Percentiles rank a stretch among this genome's conserved stretches.
phyloP scores from a whole-genome alignment of 2,329 filamentous ascomycete species.

The Dactylellina leptospora region DNA sequence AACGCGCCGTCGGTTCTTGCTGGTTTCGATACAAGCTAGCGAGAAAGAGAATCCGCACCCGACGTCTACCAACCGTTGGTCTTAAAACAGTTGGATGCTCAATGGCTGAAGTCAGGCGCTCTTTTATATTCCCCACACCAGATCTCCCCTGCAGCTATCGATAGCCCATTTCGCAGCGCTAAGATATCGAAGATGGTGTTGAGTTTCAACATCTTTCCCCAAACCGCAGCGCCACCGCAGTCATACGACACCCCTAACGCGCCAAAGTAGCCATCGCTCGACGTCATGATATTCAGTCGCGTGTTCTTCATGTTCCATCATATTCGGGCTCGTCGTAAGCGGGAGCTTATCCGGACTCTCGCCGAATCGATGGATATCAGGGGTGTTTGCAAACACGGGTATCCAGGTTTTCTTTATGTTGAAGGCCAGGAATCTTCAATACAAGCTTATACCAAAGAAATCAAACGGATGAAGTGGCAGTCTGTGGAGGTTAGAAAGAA shows the following conservation, averaged over 20 bases:
- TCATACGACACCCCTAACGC: conserved; percentile 2
- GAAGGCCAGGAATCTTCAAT: conserved; percentile 38
- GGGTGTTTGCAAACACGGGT: conserved; percentile 49
- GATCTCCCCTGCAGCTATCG: not conserved
- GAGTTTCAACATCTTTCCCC: not conserved
- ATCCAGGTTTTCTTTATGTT: conserved; percentile 44
- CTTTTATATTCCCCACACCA: not conserved
- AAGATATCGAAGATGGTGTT: conserved; percentile 5
- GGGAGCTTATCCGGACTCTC: conserved; percentile 22
- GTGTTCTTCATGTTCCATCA: conserved; percentile 50
- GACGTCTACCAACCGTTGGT: conserved; percentile 4
- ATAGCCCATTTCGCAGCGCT: not conserved
- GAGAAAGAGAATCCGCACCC: conserved; percentile 36
- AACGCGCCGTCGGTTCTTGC: conserved; percentile 33
- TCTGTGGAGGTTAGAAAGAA: conserved; percentile 44
- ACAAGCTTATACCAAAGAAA: conserved; percentile 32
- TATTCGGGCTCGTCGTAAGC: conserved; percentile 37
- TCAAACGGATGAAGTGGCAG: conserved; percentile 51
- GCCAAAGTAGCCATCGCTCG: not conserved
- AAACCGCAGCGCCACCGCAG: not conserved
- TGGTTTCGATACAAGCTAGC: conserved; percentile 30
- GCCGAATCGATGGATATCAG: conserved; percentile 35
- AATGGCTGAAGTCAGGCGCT: not conserved
- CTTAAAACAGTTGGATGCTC: not conserved
- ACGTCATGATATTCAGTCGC: conserved; percentile 23